Evolutionary conservation across 2,329 filamentous ascomycete species (phyloP), one percentile per base, ranked within the genome.

Genomic region (Verticillium isaacii): DNA sequence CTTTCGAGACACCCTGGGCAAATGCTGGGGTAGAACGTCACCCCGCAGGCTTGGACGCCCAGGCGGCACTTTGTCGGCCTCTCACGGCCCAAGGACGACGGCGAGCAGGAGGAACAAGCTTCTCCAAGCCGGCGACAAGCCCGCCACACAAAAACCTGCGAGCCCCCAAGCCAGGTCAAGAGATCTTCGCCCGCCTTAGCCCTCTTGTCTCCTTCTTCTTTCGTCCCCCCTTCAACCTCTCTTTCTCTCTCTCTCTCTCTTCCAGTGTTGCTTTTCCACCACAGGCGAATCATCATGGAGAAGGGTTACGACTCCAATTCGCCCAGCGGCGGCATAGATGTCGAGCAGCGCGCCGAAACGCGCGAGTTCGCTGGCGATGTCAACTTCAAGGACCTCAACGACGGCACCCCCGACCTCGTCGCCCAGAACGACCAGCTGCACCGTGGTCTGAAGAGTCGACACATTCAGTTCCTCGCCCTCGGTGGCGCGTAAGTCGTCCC

Each of bases 391-490:
- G 65, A 68, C 14, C 62, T 68, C 36, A 60, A 59, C 3, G 56
- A 64, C 25, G 71, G 68, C 17, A 67, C 73, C 63, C 67, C 72
- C 62, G 71, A 73, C 57, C 74, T 81, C 23, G 72, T 75, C 17
- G 61, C 67, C 15, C 68, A 78, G 50, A 66, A 76, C 29, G 73
- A 77, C 56, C 81, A 85, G 67, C 77, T 86, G 3, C 72, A 82
- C 69, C 79, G 85, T 61, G 84, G 84, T 17, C 77, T 87, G 60
- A 85, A 87, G 74, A 84, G 80, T 68, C 77, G 84, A 39, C 84
- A 87, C 65, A 84, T 87, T 50, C 85, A 87, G 67, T 85, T 87
- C 72, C 74, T 87, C 41, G 85, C 85, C 25, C 75, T 87, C 15
- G 82, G 81, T 70, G 75, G 75, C 66, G 75, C 76, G 72, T 75